Base-by-base conservation (phyloP, 495 filamentous ascomycete species). In the Neurospora discreta region DNA sequence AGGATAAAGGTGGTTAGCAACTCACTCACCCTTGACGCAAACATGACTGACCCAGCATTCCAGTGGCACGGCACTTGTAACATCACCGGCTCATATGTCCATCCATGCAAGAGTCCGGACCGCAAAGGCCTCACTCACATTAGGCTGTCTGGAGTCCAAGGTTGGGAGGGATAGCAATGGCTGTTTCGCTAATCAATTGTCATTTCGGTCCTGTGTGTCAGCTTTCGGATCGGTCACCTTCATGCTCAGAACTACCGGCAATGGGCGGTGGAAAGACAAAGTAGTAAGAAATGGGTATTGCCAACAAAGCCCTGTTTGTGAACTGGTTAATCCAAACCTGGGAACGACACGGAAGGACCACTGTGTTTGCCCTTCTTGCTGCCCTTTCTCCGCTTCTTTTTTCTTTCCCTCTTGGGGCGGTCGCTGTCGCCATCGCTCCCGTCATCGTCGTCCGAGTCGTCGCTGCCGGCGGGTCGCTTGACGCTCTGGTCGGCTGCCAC, bases 321-420 rank as follows among this genome's bases (percentile, higher is more conserved):
- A 69, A 38, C 69, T 6, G 3, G 52, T 76, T 71, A 80, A 46
- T 80, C 79, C 71, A 80, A 52, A 18, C 79, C 79, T 10, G 80
- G 80, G 69, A 81, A 81, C 18, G 79, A 76, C 11, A 69, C 74
- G 4, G 26, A 30, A 65, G 52, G 52, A 9, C 52, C 73, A 1
- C 23, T 7, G 42, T 72, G 73, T 16, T 44, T 77, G 8, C 76
- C 74, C 77, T 87, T 36, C 52, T 65, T 65, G 26, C 18, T 88
- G 42, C 82, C 84, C 44, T 85, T 84, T 72, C 81, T 82, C 73
- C 76, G 75, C 74, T 81, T 85, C 78, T 84, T 84, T 76, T 80
- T 78, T 68, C 72, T 46, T 78, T 82, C 81, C 71, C 71, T 76
- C 71, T 82, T 82, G 69, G 81, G 83, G 69, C 82, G 84, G 71